phyloP scores from a whole-genome alignment of 2,329 filamentous ascomycete genomes.

The Alternaria alternata region DNA sequence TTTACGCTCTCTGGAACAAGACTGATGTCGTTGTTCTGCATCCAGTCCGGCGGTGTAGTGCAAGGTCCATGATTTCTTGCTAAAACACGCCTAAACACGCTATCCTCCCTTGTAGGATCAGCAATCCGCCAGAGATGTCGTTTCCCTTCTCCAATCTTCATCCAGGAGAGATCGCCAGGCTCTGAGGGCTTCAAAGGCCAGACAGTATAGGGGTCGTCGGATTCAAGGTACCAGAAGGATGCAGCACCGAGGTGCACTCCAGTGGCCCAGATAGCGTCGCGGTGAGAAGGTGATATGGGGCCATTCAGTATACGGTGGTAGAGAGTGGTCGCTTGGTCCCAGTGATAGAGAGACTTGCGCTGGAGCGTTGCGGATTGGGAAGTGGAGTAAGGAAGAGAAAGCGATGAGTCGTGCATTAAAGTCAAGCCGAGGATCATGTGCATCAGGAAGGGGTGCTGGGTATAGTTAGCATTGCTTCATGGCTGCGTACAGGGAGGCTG shows the following conservation, averaged over 20 bases:
- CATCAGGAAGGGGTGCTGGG: slow-evolving; percentile 62
- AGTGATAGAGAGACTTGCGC: slow-evolving; percentile 55
- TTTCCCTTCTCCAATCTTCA: slow-evolving; percentile 66
- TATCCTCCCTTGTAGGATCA: slow-evolving; percentile 59
- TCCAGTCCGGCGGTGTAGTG: slow-evolving; percentile 21
- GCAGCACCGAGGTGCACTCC: slow-evolving; percentile 58
- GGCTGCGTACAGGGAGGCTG: background rate
- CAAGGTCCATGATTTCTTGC: slow-evolving; percentile 24
- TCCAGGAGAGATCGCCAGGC: slow-evolving; percentile 64
- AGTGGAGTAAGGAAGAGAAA: slow-evolving; percentile 27
- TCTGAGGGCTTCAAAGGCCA: slow-evolving; percentile 64
- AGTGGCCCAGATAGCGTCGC: slow-evolving; percentile 59
- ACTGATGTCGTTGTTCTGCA: background rate
- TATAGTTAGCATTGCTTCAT: background rate
- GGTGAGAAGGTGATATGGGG: slow-evolving; percentile 50
- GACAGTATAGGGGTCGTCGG: slow-evolving; percentile 53
- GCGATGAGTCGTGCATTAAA: slow-evolving; percentile 61
- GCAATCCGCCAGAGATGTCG: slow-evolving; percentile 61
- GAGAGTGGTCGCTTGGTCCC: slow-evolving; percentile 58
- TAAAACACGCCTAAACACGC: slow-evolving; percentile 54
- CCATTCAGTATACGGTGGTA: slow-evolving; percentile 56
- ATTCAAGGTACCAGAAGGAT: slow-evolving; percentile 57
- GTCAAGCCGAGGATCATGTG: slow-evolving; percentile 64
- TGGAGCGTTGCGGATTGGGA: slow-evolving; percentile 39
- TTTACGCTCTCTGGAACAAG: slow-evolving; percentile 48